Evolutionary conservation across 139 green algal genomes (phyloP).

Genomic region (Yamagishiella unicocca): DNA sequence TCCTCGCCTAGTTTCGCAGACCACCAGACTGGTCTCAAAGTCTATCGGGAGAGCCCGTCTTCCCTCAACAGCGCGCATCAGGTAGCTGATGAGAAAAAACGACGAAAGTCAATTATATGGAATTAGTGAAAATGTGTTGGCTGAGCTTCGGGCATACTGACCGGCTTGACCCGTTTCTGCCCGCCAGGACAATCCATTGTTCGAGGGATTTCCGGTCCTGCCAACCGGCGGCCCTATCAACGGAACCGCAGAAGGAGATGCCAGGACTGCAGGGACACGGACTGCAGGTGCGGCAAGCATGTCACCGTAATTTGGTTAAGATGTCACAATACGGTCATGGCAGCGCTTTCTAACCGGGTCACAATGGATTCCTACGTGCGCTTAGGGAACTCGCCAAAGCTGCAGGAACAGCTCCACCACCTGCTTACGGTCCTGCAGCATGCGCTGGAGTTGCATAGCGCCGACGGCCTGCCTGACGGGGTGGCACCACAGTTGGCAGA

Average conservation of each 20-base stretch:
- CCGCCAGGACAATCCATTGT: slow-evolving; percentile 1
- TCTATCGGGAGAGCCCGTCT: neutral
- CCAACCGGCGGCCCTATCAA: neutral
- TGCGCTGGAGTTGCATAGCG: neutral
- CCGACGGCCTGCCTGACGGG: neutral
- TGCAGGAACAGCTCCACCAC: slow-evolving; percentile 7
- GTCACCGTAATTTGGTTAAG: too few relatives aligned
- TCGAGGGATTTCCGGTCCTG: slow-evolving; percentile 8
- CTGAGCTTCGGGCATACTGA: too few relatives aligned
- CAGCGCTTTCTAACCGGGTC: too few relatives aligned
- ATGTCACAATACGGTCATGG: too few relatives aligned
- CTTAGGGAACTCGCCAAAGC: neutral
- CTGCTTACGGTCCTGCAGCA: slow-evolving; percentile 1
- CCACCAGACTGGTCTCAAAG: slow-evolving; percentile 19
- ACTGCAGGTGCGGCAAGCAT: too few relatives aligned
- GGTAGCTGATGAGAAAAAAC: neutral
- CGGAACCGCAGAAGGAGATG: too few relatives aligned
- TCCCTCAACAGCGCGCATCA: neutral
- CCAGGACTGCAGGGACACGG: too few relatives aligned
- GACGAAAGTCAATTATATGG: neutral
- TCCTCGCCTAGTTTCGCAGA: neutral
- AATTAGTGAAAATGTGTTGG: too few relatives aligned
- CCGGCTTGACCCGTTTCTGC: neutral
- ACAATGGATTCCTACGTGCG: too few relatives aligned
- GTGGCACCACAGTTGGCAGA: neutral